Evolutionary conservation across 169 alveolate genomes (phyloP), one percentile per base, ranked within the genome.

Genomic region (Plasmodium adleri): DNA sequence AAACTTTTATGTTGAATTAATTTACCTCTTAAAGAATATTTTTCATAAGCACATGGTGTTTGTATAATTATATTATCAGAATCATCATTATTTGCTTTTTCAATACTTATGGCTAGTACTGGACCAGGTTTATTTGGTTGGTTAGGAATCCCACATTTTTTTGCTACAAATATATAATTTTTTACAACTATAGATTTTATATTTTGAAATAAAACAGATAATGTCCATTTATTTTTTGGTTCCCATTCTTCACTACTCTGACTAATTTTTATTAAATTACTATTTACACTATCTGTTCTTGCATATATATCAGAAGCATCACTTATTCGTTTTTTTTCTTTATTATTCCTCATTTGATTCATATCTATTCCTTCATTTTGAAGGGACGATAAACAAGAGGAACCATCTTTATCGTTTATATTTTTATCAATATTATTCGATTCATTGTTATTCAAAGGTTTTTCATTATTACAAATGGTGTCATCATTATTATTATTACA

Each of bases 1-100:
- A 92, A 90, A 24, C 94, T 91, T 59, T 70, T 91, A 66, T 93
- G 95, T 64, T 94, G 96, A 62, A 92, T 66, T 71, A 94, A 62
- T 15, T 85, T 88, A 47, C 92, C 92, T 45, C 20, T 70, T 6
- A 86, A 47, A 3, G 88, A 24, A 49, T 86, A 86, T 54, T 86
- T 86, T 49, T 86, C 92, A 28, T 86, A 86, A 13, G 87, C 92
- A 60, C 92, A 72, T 71, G 92, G 92, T 5, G 92, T 86, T 71
- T 86, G 92, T 13, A 86, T 45, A 6, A 86, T 70, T 26, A 86
- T 52, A 7, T 86, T 70, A 60, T n/a, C 72, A 1, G 43, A 49
- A 15, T 71, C 68, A 22, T 60, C 43, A 59, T 73, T 4, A 4
- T 72, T 86, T 43, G 22, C 71, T 22, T 72, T 71, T 62, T 86